Conservation (phyloP, 345 rosid species). For the Populus simonii region DNA sequence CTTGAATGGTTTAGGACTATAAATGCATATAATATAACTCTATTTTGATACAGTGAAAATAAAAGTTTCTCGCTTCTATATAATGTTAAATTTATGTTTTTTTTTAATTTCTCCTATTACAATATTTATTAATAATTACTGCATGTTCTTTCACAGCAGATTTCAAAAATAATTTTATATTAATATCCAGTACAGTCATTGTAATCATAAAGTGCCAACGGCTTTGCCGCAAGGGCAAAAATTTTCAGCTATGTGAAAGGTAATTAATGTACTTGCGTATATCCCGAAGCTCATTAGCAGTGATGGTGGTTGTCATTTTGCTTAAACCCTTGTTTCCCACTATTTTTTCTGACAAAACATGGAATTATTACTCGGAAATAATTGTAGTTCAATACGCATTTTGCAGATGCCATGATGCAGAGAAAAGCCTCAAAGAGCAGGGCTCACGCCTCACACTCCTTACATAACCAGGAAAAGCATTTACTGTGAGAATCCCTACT, state of each 20-base stretch:
- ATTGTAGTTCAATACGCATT: not conserved
- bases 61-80: too few species aligned
- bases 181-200: slow-evolving; percentile 4
- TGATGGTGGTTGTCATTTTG: not conserved
- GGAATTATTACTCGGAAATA: not conserved
- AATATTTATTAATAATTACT: too few species aligned
- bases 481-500: slow-evolving; percentile 34
- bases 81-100: too few species aligned
- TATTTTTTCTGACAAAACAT: not conserved
- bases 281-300: not conserved
- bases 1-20: too few species aligned
- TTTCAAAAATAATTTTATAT: too few species aligned
- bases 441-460: slow-evolving; percentile 29
- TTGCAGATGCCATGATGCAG: slow-evolving; percentile 50
- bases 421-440: slow-evolving; percentile 25
- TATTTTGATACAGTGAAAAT: too few species aligned
- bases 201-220: slow-evolving; percentile 42
- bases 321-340: not conserved
- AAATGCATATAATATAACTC: too few species aligned
- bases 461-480: slow-evolving; percentile 45
- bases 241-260: slow-evolving; percentile 66
- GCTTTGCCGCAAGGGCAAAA: slow-evolving; percentile 59
- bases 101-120: too few species aligned
- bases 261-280: slow-evolving; percentile 3
- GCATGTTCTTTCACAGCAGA: too few species aligned